Evolutionary conservation across 805 yeast genomes (phyloP).

Genomic region (Myxozyma mucilagina): DNA sequence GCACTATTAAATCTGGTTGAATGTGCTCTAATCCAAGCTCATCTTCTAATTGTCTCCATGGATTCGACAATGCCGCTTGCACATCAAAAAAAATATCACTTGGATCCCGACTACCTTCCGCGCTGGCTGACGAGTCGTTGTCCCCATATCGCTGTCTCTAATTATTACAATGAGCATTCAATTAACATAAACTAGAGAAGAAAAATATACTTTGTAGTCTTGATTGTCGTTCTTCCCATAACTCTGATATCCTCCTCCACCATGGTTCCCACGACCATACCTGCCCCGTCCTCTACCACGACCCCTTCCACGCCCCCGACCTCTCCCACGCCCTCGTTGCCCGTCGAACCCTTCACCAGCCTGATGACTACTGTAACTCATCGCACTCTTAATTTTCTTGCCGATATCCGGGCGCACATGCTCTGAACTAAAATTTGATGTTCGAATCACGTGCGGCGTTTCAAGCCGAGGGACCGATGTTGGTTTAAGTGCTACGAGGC

Average conservation of each 20-base stretch:
- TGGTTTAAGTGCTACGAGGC: neutral
- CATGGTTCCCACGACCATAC: neutral
- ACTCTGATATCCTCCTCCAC: constrained; percentile 7
- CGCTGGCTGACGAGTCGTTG: neutral
- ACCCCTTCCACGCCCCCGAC: constrained; percentile 10
- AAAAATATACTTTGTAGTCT: neutral
- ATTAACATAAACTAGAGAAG: neutral
- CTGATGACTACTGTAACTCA: neutral
- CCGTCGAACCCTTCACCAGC: neutral
- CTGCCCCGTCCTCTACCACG: constrained; percentile 5
- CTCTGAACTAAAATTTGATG: neutral
- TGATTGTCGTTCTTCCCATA: neutral
- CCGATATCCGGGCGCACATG: neutral
- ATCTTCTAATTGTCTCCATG: constrained; percentile 26
- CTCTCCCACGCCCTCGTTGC: neutral
- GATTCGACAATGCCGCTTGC: constrained; percentile 19
- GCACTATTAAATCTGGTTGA: constrained; percentile 18
- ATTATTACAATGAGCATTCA: neutral
- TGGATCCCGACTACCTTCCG: neutral
- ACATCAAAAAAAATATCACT: constrained; percentile 3
- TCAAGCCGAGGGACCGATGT: constrained; percentile 1
- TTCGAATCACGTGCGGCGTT: constrained; percentile 1
- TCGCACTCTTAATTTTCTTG: neutral
- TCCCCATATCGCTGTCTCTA: constrained; percentile 6
- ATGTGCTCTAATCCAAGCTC: constrained; percentile 11